phyloP scores from a whole-genome alignment of 495 filamentous ascomycete species.

The Podospora anserina region DNA sequence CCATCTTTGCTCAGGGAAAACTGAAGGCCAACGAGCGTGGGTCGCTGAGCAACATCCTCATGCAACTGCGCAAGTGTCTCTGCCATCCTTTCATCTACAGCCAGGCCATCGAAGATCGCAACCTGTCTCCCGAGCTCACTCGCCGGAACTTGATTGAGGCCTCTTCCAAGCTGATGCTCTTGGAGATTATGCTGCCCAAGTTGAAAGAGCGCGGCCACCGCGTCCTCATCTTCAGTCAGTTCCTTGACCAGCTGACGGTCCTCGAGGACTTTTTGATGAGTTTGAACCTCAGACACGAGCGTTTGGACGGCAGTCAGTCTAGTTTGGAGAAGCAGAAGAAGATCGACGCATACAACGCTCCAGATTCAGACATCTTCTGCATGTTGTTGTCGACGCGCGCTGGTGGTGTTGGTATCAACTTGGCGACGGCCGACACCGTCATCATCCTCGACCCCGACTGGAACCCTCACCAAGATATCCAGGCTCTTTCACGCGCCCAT shows the following conservation, averaged over 20 bases:
- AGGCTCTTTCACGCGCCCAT: constrained; percentile 90
- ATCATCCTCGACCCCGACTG: constrained; percentile 98
- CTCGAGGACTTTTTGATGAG: constrained; percentile 85
- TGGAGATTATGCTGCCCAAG: constrained; percentile 88
- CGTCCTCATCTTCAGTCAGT: constrained; percentile 95
- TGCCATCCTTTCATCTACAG: constrained; percentile 97
- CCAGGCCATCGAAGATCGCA: constrained; percentile 78
- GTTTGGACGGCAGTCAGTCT: constrained; percentile 79
- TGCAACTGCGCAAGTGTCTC: constrained; percentile 92
- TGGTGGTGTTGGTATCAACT: constrained; percentile 95
- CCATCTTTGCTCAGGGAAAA: constrained; percentile 68
- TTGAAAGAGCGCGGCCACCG: constrained; percentile 84
- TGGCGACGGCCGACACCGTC: constrained; percentile 95
- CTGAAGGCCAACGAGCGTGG: constrained; percentile 67
- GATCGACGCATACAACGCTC: constrained; percentile 90
- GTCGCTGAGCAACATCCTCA: constrained; percentile 86
- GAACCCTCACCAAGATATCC: constrained; percentile 97
- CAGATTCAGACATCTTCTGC: constrained; percentile 74
- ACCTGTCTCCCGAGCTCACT: constrained; percentile 46
- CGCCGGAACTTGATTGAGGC: constrained; percentile 85
- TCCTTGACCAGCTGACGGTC: constrained; percentile 81
- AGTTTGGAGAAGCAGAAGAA: constrained; percentile 85
- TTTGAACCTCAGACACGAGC: constrained; percentile 65
- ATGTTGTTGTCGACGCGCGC: constrained; percentile 92
- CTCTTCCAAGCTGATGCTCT: constrained; percentile 80